Percentiles rank a stretch among this genome's conserved stretches.
phyloP scores from a whole-genome alignment of 306 rosid species.

The Castanea mollissima region DNA sequence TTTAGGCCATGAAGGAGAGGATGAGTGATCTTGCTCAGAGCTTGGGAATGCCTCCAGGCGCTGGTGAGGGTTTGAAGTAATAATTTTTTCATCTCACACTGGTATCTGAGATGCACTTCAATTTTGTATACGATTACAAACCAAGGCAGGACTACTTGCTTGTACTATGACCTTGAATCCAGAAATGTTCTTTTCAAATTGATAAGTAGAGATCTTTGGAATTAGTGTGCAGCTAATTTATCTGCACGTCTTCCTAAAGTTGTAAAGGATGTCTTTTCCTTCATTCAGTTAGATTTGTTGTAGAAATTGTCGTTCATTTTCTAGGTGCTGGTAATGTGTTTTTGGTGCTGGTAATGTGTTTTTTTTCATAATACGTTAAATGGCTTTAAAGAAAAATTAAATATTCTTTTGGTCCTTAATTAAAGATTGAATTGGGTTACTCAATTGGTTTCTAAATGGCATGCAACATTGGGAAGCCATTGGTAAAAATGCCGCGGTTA shows the following conservation, averaged over 20 bases:
- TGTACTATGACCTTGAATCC: slow-evolving; percentile 21
- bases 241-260: background rate
- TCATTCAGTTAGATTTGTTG: background rate
- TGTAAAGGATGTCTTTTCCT: background rate
- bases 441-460: no score
- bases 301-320: background rate
- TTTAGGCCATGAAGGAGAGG: slow-evolving; percentile 62
- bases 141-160: slow-evolving; percentile 27
- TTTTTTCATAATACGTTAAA: no score
- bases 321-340: no score
- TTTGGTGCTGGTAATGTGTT: no score
- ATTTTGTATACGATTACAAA: slow-evolving; percentile 41
- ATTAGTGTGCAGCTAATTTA: background rate
- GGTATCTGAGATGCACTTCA: slow-evolving; percentile 31
- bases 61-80: slow-evolving; percentile 44
- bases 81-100: slow-evolving; percentile 6
- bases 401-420: no score
- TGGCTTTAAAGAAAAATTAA: no score
- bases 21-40: slow-evolving; percentile 53
- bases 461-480: no score
- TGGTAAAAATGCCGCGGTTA: no score
- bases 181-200: slow-evolving; percentile 12
- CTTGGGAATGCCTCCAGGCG: slow-evolving; percentile 51
- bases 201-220: background rate
- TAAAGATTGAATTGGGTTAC: background rate